Conservation (phyloP, 2,329 filamentous ascomycete genomes). For the Neophaeococcomyces aloes region DNA sequence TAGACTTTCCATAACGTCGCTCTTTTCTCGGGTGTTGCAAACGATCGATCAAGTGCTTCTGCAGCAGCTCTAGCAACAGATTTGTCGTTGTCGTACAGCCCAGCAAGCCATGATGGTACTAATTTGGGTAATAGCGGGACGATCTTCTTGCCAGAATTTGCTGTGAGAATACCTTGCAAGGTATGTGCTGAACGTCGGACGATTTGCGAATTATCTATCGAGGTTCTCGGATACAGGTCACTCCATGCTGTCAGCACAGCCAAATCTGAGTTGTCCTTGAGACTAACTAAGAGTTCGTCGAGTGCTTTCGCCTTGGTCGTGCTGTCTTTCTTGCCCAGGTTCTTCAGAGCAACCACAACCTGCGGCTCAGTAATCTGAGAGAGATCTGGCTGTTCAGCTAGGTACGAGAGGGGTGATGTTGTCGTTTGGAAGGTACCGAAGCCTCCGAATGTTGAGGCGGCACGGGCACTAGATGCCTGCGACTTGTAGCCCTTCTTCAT, state of each 20-base stretch:
- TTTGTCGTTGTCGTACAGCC: slow-evolving; percentile 75
- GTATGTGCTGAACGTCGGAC: slow-evolving; percentile 79
- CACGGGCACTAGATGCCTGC: slow-evolving; percentile 54
- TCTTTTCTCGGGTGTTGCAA: slow-evolving; percentile 70
- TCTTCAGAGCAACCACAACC: slow-evolving; percentile 83
- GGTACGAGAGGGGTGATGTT: slow-evolving; percentile 60
- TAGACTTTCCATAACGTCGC: slow-evolving; percentile 69
- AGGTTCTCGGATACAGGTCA: slow-evolving; percentile 74
- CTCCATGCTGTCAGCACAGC: slow-evolving; percentile 80
- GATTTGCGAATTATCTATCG: slow-evolving; percentile 78
- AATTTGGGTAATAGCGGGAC: slow-evolving; percentile 66
- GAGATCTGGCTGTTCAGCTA: slow-evolving; percentile 75
- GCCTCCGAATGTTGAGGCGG: slow-evolving; percentile 41
- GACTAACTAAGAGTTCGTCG: slow-evolving; percentile 66
- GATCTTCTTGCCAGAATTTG: slow-evolving; percentile 63
- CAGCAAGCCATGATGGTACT: slow-evolving; percentile 83
- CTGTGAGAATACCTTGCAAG: slow-evolving; percentile 55
- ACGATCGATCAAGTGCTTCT: slow-evolving; percentile 64
- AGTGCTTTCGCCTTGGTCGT: slow-evolving; percentile 85
- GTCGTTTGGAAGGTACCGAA: slow-evolving; percentile 32
- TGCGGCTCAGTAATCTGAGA: slow-evolving; percentile 67
- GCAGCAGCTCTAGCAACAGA: slow-evolving; percentile 64
- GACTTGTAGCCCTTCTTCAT: slow-evolving; percentile 56
- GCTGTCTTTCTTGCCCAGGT: slow-evolving; percentile 81
- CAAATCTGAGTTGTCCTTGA: slow-evolving; percentile 42